Percentiles rank a stretch among this genome's conserved stretches.
Conservation (phyloP, 2,329 filamentous ascomycete species). For the Colletotrichum euphorbiae region DNA sequence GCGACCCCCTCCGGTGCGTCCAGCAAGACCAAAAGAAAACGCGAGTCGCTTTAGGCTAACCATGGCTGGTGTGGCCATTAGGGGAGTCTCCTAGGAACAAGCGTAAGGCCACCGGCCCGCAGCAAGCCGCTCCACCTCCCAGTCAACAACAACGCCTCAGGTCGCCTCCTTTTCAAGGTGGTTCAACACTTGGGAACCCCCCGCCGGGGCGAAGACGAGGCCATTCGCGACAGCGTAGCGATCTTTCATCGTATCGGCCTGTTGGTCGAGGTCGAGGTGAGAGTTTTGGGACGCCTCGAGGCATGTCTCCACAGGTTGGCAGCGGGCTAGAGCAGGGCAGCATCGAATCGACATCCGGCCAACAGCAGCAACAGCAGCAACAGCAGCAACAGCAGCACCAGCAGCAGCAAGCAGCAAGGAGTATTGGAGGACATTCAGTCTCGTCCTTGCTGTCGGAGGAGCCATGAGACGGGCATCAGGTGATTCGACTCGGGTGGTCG, state of each 20-base stretch:
- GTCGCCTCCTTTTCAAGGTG: constrained; percentile 64
- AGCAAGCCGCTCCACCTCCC: constrained; percentile 58
- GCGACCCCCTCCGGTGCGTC: constrained; percentile 81
- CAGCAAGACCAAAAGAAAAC: constrained; percentile 61
- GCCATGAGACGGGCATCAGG: constrained; percentile 42
- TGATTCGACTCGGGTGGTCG: neutral
- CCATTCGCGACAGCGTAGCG: constrained; percentile 74
- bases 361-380: constrained; percentile 43
- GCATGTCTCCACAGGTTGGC: constrained; percentile 51
- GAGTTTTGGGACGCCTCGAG: constrained; percentile 49
- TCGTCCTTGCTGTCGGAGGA: constrained; percentile 59
- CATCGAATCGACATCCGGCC: constrained; percentile 37
- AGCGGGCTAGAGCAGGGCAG: constrained; percentile 47
- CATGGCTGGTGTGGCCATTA: constrained; percentile 57
- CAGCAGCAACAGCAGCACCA: constrained; percentile 43
- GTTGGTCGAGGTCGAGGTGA: constrained; percentile 53
- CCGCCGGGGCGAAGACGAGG: constrained; percentile 66
- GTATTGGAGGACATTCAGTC: constrained; percentile 51
- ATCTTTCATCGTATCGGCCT: constrained; percentile 64
- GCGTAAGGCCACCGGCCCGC: constrained; percentile 77
- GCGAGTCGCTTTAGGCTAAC: constrained; percentile 57
- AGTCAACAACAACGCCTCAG: constrained; percentile 58
- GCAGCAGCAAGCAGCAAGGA: constrained; percentile 39
- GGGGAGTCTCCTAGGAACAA: constrained; percentile 82
- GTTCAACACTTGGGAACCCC: constrained; percentile 64